A percentile compares a stretch with the other conserved stretches of the same genome.
These are phyloP conservation scores for Mycena rebaudengoi DNA, from an alignment of 768 basidiomycete genomes.

Conservation along the genomic window DNA sequence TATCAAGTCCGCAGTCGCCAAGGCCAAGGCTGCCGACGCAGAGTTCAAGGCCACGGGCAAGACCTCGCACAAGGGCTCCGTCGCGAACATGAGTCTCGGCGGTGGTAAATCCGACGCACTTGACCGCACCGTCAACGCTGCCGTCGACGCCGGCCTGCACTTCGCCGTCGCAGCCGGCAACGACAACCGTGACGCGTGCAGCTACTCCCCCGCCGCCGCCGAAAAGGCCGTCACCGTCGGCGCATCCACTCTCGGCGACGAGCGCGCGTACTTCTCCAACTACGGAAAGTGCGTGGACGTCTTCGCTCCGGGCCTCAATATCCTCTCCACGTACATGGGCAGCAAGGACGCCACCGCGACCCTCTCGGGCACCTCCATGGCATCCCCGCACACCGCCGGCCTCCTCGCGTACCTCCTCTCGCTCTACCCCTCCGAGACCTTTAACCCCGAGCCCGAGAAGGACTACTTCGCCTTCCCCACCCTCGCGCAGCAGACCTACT, in stretches of 20 bases:
- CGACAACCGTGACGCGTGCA: slow-evolving; percentile 90
- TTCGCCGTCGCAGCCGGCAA: slow-evolving; percentile 97
- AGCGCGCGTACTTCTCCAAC: slow-evolving; percentile 94
- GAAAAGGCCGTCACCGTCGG: slow-evolving; percentile 94
- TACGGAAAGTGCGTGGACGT: slow-evolving; percentile 90
- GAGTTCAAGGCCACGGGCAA: slow-evolving; percentile 79
- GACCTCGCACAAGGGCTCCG: slow-evolving; percentile 91
- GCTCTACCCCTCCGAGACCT: slow-evolving; percentile 75
- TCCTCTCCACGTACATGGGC: slow-evolving; percentile 87
- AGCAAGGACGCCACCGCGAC: slow-evolving; percentile 68
- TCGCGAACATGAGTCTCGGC: slow-evolving; percentile 97
- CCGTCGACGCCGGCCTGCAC: slow-evolving; percentile 87
- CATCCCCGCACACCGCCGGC: slow-evolving; percentile 92
- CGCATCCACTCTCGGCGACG: slow-evolving; percentile 84
- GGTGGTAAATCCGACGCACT: slow-evolving; percentile 91
- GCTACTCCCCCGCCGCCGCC: slow-evolving; percentile 91
- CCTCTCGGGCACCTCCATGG: slow-evolving; percentile 94
- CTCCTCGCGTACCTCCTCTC: slow-evolving; percentile 92
- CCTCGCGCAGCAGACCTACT: slow-evolving; percentile 40
- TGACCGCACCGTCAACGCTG: slow-evolving; percentile 85
- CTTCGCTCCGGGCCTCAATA: slow-evolving; percentile 92
- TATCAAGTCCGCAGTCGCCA: slow-evolving; percentile 56
- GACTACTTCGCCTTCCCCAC: slow-evolving; percentile 47
- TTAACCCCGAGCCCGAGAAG: slow-evolving; percentile 58
- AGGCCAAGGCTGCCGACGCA: slow-evolving; percentile 65